Conservation (phyloP, 2,329 filamentous ascomycete genomes). For the Sporothrix schenckii region DNA sequence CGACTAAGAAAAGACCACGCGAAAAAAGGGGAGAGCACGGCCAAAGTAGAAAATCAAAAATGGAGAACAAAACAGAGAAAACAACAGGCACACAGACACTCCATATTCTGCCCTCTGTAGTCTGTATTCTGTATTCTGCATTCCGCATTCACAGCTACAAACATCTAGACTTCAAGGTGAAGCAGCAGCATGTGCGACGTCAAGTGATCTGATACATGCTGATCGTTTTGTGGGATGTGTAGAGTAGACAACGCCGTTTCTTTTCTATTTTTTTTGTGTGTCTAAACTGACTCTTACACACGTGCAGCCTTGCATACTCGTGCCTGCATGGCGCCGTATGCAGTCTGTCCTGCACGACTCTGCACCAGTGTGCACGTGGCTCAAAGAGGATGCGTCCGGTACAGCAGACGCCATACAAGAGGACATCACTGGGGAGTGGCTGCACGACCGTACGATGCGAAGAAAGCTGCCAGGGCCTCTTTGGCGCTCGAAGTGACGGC, state of each 20-base stretch:
- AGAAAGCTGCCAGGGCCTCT: background rate
- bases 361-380: conserved; percentile 5
- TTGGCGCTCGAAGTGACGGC: background rate
- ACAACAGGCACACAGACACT: no score
- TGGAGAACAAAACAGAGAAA: no score
- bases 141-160: background rate
- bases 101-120: no score
- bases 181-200: background rate
- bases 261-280: background rate
- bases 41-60: no score
- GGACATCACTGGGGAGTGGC: no score
- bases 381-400: background rate
- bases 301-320: conserved; percentile 12
- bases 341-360: background rate
- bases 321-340: background rate
- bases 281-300: no score
- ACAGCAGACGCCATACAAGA: no score
- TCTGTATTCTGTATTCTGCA: no score
- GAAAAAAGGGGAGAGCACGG: background rate
- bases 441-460: no score
- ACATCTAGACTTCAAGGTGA: background rate
- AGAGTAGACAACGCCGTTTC: background rate
- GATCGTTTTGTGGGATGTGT: background rate
- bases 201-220: background rate
- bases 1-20: background rate